Evolutionary conservation across 164 flowering plant genomes (phyloP), one percentile per base, ranked within the genome.

Genomic region (Berberis vulgaris): DNA sequence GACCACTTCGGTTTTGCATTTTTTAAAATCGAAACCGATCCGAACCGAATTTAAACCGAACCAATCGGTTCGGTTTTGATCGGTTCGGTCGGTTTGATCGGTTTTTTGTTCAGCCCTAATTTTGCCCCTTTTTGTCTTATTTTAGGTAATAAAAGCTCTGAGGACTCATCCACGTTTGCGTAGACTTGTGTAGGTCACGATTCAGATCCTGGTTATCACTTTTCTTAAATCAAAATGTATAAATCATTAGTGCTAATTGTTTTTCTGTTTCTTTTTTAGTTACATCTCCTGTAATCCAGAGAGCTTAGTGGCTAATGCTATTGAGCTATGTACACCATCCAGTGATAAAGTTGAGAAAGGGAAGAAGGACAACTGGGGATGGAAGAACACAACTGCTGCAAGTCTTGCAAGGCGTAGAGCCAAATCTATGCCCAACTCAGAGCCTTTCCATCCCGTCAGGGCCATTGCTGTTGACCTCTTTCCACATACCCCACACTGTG

Each of bases 201-300:
- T 42, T 63, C 49, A 26, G 2, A 13, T 60, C 41, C 6, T 50
- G 3, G 3, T 38, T 8, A 57, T 43, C 10, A 43, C 4, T 46
- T 56, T 59, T 64, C 43, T 6, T 7, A 12, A 5, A 54, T 45
- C 13, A 52, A 10, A 12, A 5, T 52, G n/a, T 52, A 3, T 52
- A 4, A 39, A 6, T 41, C 41, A 57, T 7, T 46, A 71, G 65
- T 43, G 54, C 45, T 57, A 61, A 41, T 40, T 59, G 49, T 41
- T 45, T 47, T 41, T 10, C 45, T 57, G 6, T 60, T 61, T 69
- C 45, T 60, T 61, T 41, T 74, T 60, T 80, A 89, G 98, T 53
- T 92, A 92, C 79, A 89, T 92, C 62, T 93, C 98, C 54, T 93
- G 98, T 73, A 93, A 90, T 74, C 98, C 97, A 1, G 98, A 93